These are phyloP conservation scores for Trypanosoma avium DNA, from an alignment of 208 protist genomes.

Conservation along the genomic window DNA sequence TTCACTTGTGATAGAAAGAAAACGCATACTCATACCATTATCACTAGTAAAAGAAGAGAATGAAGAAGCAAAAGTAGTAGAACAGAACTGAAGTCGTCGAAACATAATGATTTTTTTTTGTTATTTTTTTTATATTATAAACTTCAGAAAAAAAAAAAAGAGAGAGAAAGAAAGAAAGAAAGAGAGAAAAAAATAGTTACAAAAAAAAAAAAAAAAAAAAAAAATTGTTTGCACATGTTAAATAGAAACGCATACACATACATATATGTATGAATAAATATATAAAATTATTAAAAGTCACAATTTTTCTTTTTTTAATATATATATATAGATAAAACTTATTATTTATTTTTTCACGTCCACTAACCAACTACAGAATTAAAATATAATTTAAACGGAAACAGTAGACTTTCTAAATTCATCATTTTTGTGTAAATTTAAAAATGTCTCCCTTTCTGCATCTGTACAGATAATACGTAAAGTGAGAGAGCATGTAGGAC, in stretches of 20 bases:
- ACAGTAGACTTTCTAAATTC: constrained; percentile 8
- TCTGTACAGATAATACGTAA: constrained; percentile 74
- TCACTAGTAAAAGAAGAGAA: too few species aligned
- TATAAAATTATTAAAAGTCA: not conserved
- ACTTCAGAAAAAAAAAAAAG: not conserved
- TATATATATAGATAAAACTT: too few species aligned
- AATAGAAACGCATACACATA: constrained; percentile 1
- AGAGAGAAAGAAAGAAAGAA: constrained; percentile 6
- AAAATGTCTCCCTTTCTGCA: constrained; percentile 49
- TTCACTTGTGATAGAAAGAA: constrained; percentile 40
- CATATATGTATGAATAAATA: not conserved
- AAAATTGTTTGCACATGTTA: too few species aligned
- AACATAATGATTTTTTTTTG: not conserved
- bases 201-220: not conserved
- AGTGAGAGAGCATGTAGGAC: constrained; percentile 89
- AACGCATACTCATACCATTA: constrained; percentile 11
- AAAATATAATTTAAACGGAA: constrained; percentile 23
- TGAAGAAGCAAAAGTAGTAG: not conserved
- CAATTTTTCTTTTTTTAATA: too few species aligned
- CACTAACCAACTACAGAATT: too few species aligned
- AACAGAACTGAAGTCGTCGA: constrained; percentile 10
- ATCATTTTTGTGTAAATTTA: constrained; percentile 12
- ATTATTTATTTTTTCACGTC: too few species aligned
- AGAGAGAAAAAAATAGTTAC: constrained; percentile 2
- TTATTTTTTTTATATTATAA: not conserved